Evolutionary conservation across 768 basidiomycete genomes (phyloP).

Genomic region (Pleurotus pulmonarius): DNA sequence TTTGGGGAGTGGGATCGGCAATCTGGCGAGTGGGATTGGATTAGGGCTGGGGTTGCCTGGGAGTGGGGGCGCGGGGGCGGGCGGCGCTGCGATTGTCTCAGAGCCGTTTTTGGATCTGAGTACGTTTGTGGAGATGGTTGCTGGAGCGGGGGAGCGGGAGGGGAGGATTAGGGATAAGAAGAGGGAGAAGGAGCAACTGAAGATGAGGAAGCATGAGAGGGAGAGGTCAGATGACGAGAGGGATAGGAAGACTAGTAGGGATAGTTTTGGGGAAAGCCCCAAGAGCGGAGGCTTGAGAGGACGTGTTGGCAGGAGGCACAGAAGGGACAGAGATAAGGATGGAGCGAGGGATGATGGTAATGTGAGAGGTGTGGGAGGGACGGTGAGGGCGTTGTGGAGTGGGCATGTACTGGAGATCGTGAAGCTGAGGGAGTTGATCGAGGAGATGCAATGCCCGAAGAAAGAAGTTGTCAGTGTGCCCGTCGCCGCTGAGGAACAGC

Average conservation of each 20-base stretch:
- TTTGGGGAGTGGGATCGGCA: conserved; percentile 20
- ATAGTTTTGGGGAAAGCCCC: conserved; percentile 21
- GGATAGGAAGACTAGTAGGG: conserved; percentile 11
- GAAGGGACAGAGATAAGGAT: conserved; percentile 24
- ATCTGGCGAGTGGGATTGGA: conserved; percentile 38
- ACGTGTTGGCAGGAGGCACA: conserved; percentile 13
- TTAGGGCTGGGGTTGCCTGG: conserved; percentile 36
- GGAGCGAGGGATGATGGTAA: conserved; percentile 5
- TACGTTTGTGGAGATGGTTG: conserved; percentile 42
- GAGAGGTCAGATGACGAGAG: conserved; percentile 29
- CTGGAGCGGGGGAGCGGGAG: conserved; percentile 27
- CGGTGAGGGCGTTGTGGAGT: conserved; percentile 40
- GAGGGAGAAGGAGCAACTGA: conserved; percentile 31
- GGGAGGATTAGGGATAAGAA: conserved; percentile 16
- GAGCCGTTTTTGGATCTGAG: conserved; percentile 50
- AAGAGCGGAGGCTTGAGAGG: conserved; percentile 12
- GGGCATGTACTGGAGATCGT: conserved; percentile 35
- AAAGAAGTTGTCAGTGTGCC: background rate
- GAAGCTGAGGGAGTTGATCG: conserved; percentile 30
- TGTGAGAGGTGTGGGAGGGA: conserved; percentile 25
- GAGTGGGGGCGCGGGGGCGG: conserved; percentile 23
- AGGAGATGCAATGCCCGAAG: conserved; percentile 14
- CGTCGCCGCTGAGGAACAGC: background rate
- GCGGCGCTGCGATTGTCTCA: conserved; percentile 38
- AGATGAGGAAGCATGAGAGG: conserved; percentile 45